phyloP scores from a whole-genome alignment of 169 alveolate species.

The Nephromyces sp. region DNA sequence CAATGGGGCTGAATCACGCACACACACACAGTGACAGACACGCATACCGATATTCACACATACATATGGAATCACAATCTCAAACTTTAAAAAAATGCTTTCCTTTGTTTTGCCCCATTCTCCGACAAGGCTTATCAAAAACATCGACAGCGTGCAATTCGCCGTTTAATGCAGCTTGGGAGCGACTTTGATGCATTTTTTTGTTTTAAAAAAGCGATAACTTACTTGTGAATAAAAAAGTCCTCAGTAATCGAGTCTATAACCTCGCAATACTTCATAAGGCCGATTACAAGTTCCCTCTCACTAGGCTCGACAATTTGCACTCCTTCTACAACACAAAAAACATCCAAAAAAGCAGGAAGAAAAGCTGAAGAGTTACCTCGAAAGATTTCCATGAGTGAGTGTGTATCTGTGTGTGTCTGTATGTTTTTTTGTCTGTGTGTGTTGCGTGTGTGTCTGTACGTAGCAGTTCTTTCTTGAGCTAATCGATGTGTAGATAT shows the following conservation, averaged over 20 bases:
- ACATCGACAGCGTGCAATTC: background rate
- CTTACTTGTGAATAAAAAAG: constrained; percentile 52
- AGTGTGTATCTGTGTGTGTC: too few species aligned
- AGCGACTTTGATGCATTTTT: too few species aligned
- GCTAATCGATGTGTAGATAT: background rate
- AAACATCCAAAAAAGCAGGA: background rate
- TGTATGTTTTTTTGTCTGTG: too few species aligned
- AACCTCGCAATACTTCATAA: constrained; percentile 75
- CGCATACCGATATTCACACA: background rate
- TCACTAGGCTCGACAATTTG: constrained; percentile 44
- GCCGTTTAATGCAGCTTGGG: too few species aligned
- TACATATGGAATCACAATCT: background rate
- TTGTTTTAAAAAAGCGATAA: too few species aligned
- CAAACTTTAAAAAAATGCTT: background rate
- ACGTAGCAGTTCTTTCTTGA: too few species aligned
- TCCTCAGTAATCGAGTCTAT: constrained; percentile 64
- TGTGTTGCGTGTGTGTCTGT: too few species aligned
- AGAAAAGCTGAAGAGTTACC: background rate
- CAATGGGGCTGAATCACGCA: too few species aligned
- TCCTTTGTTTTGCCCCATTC: background rate
- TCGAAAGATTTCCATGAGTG: background rate
- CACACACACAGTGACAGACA: background rate
- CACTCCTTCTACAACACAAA: constrained; percentile 10
- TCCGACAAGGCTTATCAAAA: background rate
- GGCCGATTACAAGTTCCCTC: constrained; percentile 53